Evolutionary conservation across 768 basidiomycete species (phyloP).

Genomic region (Saitozyma podzolica): DNA sequence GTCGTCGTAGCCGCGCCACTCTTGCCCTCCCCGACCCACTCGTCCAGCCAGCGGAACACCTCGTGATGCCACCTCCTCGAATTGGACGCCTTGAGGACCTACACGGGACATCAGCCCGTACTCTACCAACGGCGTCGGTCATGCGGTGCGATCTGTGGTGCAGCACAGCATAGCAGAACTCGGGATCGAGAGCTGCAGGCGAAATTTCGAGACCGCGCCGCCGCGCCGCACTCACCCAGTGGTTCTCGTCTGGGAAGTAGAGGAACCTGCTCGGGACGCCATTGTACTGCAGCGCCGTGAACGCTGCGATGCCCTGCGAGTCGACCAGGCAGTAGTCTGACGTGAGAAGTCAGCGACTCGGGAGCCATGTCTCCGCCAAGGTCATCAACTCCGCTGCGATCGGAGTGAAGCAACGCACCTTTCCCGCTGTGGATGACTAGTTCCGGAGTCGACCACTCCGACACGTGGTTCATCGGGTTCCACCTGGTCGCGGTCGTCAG

Average conservation of each 20-base stretch:
- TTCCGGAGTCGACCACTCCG: conserved; percentile 82
- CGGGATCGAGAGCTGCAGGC: no score
- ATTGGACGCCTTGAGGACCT: conserved; percentile 60
- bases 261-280: conserved; percentile 41
- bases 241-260: conserved; percentile 47
- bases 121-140: no score
- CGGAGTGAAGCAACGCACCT: conserved; percentile 17
- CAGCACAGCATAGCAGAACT: no score
- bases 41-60: conserved; percentile 82
- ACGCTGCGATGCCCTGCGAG: conserved; percentile 71
- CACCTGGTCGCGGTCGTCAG: conserved; percentile 57
- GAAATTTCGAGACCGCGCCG: neutral
- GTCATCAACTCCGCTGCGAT: neutral
- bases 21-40: conserved; percentile 50
- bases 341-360: neutral
- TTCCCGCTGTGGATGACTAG: conserved; percentile 82
- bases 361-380: neutral
- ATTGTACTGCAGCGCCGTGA: conserved; percentile 31
- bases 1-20: no score
- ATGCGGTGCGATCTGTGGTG: conserved; percentile 56
- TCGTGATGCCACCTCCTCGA: conserved; percentile 60
- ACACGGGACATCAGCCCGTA: conserved; percentile 56
- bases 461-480: conserved; percentile 77
- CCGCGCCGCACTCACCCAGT: conserved; percentile 56
- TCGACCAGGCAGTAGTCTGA: conserved; percentile 80